phyloP scores from a whole-genome alignment of 2,329 filamentous ascomycete genomes.

The Onygenales sp. region DNA sequence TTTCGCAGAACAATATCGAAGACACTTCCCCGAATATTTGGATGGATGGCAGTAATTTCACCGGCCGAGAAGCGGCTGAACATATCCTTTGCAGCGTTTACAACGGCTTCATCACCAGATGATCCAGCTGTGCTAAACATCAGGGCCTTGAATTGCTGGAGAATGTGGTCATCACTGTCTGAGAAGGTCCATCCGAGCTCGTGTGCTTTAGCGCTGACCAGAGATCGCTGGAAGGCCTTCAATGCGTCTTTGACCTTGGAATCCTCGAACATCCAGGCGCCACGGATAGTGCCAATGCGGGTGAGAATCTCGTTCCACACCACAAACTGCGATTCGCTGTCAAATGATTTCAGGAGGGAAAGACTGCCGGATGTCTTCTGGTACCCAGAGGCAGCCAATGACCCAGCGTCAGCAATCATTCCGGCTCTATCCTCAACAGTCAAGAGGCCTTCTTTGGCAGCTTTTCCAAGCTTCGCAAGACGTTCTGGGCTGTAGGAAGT shows the following conservation, averaged over 20 bases:
- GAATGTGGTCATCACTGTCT: slow-evolving; percentile 74
- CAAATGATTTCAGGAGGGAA: slow-evolving; percentile 75
- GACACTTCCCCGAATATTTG: slow-evolving; percentile 80
- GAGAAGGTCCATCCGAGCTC: slow-evolving; percentile 82
- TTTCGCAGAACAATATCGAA: slow-evolving; percentile 77
- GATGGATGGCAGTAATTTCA: slow-evolving; percentile 73
- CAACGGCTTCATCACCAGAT: slow-evolving; percentile 67
- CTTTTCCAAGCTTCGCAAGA: slow-evolving; percentile 75
- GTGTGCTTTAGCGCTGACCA: slow-evolving; percentile 72
- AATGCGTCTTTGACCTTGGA: slow-evolving; percentile 60
- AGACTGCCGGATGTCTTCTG: slow-evolving; percentile 87
- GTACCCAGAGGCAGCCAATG: slow-evolving; percentile 80
- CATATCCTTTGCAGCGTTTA: slow-evolving; percentile 78
- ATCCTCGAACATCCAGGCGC: slow-evolving; percentile 84
- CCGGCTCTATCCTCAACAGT: slow-evolving; percentile 86
- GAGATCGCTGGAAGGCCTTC: slow-evolving; percentile 70
- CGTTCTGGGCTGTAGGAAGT: slow-evolving; percentile 79
- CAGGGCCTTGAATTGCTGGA: slow-evolving; percentile 90
- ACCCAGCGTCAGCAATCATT: slow-evolving; percentile 89
- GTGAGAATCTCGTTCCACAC: slow-evolving; percentile 90
- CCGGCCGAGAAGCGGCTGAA: slow-evolving; percentile 75
- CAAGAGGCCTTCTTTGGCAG: slow-evolving; percentile 70
- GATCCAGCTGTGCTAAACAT: slow-evolving; percentile 78
- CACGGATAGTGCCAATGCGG: slow-evolving; percentile 67
- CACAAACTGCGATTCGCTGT: slow-evolving; percentile 73